Evolutionary conservation across 768 basidiomycete genomes (phyloP).

Genomic region (Hirschioporus abietinus): DNA sequence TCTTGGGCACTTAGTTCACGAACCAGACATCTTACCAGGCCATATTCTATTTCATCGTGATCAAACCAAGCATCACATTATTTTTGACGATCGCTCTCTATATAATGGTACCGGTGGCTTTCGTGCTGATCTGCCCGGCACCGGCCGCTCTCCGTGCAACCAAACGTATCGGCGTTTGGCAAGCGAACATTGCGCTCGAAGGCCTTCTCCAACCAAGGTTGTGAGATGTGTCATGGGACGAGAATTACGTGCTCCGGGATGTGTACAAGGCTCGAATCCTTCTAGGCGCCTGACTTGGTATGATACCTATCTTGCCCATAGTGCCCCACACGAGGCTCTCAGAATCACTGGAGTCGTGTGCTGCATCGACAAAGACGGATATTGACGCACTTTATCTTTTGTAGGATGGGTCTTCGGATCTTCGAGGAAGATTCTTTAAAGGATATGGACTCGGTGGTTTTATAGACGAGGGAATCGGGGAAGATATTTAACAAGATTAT

Average conservation of each 20-base stretch:
- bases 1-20: conserved; percentile 50
- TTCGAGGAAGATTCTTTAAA: not conserved
- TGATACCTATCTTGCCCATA: too few species aligned
- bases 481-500: not conserved
- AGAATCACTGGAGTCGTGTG: not conserved
- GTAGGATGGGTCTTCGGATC: not conserved
- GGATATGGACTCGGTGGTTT: not conserved
- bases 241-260: not conserved
- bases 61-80: conserved; percentile 78
- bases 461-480: not conserved
- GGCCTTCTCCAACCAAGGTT: conserved; percentile 31
- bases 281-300: not conserved
- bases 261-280: not conserved
- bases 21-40: conserved; percentile 81
- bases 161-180: conserved; percentile 70
- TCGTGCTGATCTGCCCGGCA: conserved; percentile 59
- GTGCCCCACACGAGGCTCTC: not conserved
- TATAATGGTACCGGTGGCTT: conserved; percentile 49
- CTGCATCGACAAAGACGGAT: not conserved
- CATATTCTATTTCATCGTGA: conserved; percentile 82
- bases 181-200: conserved; percentile 78
- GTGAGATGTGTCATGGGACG: not conserved
- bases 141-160: conserved; percentile 63
- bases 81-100: conserved; percentile 52
- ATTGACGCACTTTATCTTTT: not conserved